Evolutionary conservation across 2,329 filamentous ascomycete genomes (phyloP), one percentile per base, ranked within the genome.

Genomic region (Mycosphaerella arachidis): DNA sequence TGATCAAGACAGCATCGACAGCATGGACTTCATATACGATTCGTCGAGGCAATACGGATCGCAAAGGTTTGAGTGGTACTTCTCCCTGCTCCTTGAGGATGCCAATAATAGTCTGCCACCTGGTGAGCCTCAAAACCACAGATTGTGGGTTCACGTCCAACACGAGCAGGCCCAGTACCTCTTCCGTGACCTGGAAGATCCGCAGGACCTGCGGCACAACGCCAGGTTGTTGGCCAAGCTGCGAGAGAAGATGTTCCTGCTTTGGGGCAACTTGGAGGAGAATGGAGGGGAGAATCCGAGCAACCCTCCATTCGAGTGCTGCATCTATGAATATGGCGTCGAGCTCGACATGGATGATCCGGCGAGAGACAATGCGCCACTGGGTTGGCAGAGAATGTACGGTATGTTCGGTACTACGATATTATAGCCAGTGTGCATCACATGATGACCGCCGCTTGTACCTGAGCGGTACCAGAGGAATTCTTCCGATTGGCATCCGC

Each of bases 201-300:
- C 72, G 6, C 75, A 85, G 79, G 86, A 78, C 72, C 79, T 96
- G 35, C 81, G 80, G 20, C 71, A 74, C n/a, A 76, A 88, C 48
- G 67, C 74, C 2, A 55, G 72, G 0, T 69, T 75, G 1, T 76
- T 94, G 0, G 71, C 68, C 3, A 63, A 72, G 6, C 75, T 97
- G 4, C 82, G 84, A 54, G 84, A 95, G 66, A 86, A 83, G 66
- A 78, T 97, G 57, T 93, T 88, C 71, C 77, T 85, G 37, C 79
- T 97, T 1, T 97, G 93, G 92, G 93, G 93, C 1, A 84, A 96
- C 62, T 78, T 97, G 1, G 86, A 92, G 70, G 91, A 96, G 71
- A 64, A 57, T 18, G 55, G 57, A 29, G 61, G 40, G 5, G 56
- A 63, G 8, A 55, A 10, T 20, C 9, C 65, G 33, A 69, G 63